Evolutionary conservation across 169 alveolate genomes (phyloP), one percentile per base, ranked within the genome.

Genomic region (Plasmodium gonderi): DNA sequence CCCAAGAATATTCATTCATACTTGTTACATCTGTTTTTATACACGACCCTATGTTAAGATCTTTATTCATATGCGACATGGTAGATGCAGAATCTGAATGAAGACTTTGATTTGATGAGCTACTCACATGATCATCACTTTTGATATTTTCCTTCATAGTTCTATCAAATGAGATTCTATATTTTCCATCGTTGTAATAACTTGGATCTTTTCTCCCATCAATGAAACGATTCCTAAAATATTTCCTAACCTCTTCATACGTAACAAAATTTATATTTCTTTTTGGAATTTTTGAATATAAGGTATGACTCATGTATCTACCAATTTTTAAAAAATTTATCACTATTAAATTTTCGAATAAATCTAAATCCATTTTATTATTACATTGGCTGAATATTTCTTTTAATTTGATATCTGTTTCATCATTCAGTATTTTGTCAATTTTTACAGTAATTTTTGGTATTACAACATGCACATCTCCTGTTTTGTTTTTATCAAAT

Each of bases 131-230:
- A 6, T 23, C 40, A 36, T 29, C 72, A 5, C 40, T 20, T 7
- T 60, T 60, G 17, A 60, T 14, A n/a, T 36, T 60, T 23, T 65
- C 92, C 44, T 85, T 75, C 17, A 1, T 47, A n/a, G 36, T 29
- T 29, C 36, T 49, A 11, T 72, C 67, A 85, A 85, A 74, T 72
- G 23, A 40, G 42, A n/a, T 36, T 38, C 29, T 75, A 76, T 87
- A 87, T 68, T 64, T 75, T 8, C 79, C 51, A 68, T 87, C 93
- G 68, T 77, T 14, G 75, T 76, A 76, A 45, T 76, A 87, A 87
- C 93, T 87, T 40, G 93, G 93, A 76, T 87, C 93, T 36, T 87
- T 87, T 67, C 42, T 64, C 12, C 93, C 93, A 54, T 87, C 93
- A 54, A 87, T 76, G 29, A 87, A 87, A 23, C 93, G 93, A 23